Base-by-base conservation (phyloP, 2,329 filamentous ascomycete genomes). In the Alternaria brassicae region DNA sequence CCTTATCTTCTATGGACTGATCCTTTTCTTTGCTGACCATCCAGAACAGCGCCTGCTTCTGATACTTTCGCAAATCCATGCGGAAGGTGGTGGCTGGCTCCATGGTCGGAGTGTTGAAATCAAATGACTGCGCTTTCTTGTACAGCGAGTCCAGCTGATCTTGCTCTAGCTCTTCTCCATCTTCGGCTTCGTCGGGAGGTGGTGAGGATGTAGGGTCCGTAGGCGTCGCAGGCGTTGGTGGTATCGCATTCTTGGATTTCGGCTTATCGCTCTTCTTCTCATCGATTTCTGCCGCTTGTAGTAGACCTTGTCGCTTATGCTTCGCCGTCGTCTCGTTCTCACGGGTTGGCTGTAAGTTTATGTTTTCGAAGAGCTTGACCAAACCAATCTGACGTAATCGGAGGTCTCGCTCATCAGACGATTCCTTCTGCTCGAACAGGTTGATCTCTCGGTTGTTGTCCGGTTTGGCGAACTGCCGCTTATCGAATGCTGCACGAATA, bases 1-100 rank as follows among this genome's bases (percentile, higher is more conserved):
- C 88, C 54, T 88, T 87, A 36, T 82, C 77, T 27, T 88, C 85
- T 10, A 87, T 85, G 66, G 88, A 89, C 62, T 91, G 85, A 63
- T 96, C 88, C 69, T 88, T 94, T 76, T 99, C 95, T 75, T 98
- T 98, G 4, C 89, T 85, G 63, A 98, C 84, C 93, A 99, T 97
- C 95, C 95, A 99, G 73, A 97, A 84, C 6, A 99, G 80, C 0
- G 95, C 93, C 77, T 99, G 95, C 72, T 93, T 97, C 76, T 99
- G 95, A 68, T 99, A 99, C 51, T 92, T 92, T 3, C 95, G 88
- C 27, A 99, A 82, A 36, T 88, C 84, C 88, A 99, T 89, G 6
- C 85, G 84, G 77, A 99, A 99, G 0, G 88, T 92, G 8, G 89
- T 84, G 6, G 91, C 88, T 9, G 95, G 94, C 68, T 97, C 90